Base-by-base conservation (phyloP, 2,329 filamentous ascomycete genomes). In the Onygenales sp. region DNA sequence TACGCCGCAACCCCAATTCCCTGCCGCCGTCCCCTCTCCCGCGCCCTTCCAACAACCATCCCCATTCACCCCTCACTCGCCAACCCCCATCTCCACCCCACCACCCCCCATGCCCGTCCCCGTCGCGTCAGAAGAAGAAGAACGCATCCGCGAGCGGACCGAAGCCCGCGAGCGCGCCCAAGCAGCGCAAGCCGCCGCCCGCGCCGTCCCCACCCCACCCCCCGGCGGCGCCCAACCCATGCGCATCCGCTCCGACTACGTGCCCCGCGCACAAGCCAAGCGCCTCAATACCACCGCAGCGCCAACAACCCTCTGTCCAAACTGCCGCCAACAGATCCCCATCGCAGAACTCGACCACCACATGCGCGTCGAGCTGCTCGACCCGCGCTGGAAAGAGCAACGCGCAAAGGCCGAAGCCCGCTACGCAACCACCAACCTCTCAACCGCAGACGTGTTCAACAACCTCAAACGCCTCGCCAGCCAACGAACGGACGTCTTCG, bases 321-420 rank as follows among this genome's bases (percentile, higher is more conserved):
- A 95, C 71, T 97, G 93, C 77, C 86, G 88, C 62, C 89, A 95
- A 72, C 84, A 88, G 61, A 90, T 96, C 55, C 89, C 90, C 7
- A 82, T 88, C 63, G 83, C 86, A 62, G 92, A 97, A 72, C 80
- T 96, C 60, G 88, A 93, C 56, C 85, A 92, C 59, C 92, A 97
- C 66, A 92, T 97, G 82, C 83, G 88, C 70, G 95, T 97, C 66
- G 92, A 97, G 72, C 79, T 96, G 46, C 80, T 96, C 55, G 92
- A 97, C 67, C 92, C 92, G 0, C 82, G 87, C 55, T 97, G 92
- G 91, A 95, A 95, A 68, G 91, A 96, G 67, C 91, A 97, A 68
- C 89, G 90, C 61, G 87, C 88, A 54, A 95, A 95, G 68, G 84
- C 88, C 13, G 89, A 95, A 45, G 83, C 87, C 10, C 85, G 92